phyloP scores from a whole-genome alignment of 2,329 filamentous ascomycete genomes.

The Volutella citrinella region DNA sequence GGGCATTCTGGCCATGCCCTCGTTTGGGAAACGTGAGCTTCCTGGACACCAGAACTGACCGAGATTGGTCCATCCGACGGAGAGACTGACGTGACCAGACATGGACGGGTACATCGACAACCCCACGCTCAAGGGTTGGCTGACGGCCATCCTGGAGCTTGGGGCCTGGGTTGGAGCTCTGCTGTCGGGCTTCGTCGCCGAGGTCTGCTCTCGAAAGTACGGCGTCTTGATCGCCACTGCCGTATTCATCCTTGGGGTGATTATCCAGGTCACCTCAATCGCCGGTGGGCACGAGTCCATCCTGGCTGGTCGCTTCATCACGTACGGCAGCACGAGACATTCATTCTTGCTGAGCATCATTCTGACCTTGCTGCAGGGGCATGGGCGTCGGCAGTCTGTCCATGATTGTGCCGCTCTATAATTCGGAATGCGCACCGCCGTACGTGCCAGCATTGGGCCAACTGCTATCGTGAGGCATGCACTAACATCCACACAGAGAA shows the following conservation, averaged over 20 bases:
- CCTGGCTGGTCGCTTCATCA: constrained; percentile 69
- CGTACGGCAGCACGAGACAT: constrained; percentile 33
- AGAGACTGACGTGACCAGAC: constrained; percentile 32
- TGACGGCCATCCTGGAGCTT: constrained; percentile 68
- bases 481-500: constrained; percentile 21
- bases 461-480: background rate
- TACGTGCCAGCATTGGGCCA: constrained; percentile 12
- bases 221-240: constrained; percentile 62
- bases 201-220: constrained; percentile 66
- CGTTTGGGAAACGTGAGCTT: constrained; percentile 48
- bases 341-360: background rate
- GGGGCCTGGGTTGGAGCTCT: constrained; percentile 75
- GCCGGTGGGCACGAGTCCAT: constrained; percentile 56
- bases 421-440: constrained; percentile 44
- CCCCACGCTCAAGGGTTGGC: constrained; percentile 56
- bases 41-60: too few species aligned
- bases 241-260: constrained; percentile 68
- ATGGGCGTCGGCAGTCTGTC: constrained; percentile 68
- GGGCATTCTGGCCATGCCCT: constrained; percentile 60
- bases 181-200: constrained; percentile 68
- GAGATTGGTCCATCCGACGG: too few species aligned
- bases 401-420: constrained; percentile 61
- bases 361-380: constrained; percentile 36
- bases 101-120: constrained; percentile 54
- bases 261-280: constrained; percentile 64